Evolutionary conservation across 805 yeast species (phyloP).

Genomic region (Komagataella mondaviorum): DNA sequence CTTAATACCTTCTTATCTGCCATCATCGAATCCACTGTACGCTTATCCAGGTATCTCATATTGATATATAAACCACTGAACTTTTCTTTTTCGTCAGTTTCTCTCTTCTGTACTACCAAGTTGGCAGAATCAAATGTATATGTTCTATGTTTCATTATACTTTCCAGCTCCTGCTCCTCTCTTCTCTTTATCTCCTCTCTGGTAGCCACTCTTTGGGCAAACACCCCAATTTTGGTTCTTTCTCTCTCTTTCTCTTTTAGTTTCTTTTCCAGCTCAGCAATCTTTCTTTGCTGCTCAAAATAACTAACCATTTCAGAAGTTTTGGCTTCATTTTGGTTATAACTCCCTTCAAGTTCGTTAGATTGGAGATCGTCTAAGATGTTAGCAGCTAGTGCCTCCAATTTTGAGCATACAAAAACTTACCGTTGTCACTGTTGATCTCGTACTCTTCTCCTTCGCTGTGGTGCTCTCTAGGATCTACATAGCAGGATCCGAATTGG

Average conservation of each 20-base stretch:
- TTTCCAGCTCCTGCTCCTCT: not conserved
- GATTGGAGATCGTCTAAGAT: not conserved
- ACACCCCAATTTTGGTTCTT: not conserved
- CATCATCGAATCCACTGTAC: slow-evolving; percentile 23
- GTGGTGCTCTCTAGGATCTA: not conserved
- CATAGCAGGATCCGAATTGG: not conserved
- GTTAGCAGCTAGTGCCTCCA: not conserved
- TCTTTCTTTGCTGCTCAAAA: not conserved
- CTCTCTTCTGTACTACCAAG: not conserved
- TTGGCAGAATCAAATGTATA: not conserved
- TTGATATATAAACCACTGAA: slow-evolving; percentile 28
- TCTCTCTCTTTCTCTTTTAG: not conserved
- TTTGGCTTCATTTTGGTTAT: not conserved
- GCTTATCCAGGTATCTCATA: slow-evolving; percentile 30
- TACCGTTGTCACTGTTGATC: not conserved
- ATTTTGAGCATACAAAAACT: not conserved
- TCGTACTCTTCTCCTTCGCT: not conserved
- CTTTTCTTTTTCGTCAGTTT: slow-evolving; percentile 26
- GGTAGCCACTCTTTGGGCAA: not conserved
- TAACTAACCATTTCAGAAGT: not conserved
- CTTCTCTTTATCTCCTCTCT: not conserved
- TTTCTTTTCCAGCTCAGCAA: not conserved
- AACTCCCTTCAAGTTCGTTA: not conserved
- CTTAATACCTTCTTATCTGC: slow-evolving; percentile 40
- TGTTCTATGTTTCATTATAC: not conserved